Evolutionary conservation across 106 monocot species (phyloP).

Genomic region (Platanthera guangdongensis): DNA sequence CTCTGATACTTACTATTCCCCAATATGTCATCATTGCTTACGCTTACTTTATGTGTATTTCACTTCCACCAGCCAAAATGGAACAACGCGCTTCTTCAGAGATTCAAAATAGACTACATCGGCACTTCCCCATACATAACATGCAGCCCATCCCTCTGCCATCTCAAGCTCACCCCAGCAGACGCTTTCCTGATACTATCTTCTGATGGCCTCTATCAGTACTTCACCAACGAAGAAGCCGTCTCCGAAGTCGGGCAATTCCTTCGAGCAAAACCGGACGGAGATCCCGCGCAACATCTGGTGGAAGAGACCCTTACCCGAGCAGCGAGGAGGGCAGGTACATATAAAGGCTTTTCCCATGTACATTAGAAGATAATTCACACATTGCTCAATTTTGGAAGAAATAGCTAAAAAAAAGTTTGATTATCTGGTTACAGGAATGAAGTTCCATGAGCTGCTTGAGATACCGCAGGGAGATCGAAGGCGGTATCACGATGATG

Average conservation of each 20-base stretch:
- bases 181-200: slow-evolving; percentile 79
- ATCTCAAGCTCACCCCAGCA: slow-evolving; percentile 67
- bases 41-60: no score
- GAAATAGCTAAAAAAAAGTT: not conserved
- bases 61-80: slow-evolving; percentile 51
- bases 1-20: no score
- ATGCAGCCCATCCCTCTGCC: slow-evolving; percentile 66
- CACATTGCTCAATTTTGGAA: not conserved
- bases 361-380: not conserved
- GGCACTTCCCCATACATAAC: slow-evolving; percentile 74
- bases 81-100: slow-evolving; percentile 84
- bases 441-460: slow-evolving; percentile 89
- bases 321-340: slow-evolving; percentile 90
- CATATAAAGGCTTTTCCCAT: not conserved
- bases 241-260: slow-evolving; percentile 90
- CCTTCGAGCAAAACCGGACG: slow-evolving; percentile 81
- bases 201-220: slow-evolving; percentile 96
- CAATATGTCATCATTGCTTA: no score
- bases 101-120: slow-evolving; percentile 79
- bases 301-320: slow-evolving; percentile 78
- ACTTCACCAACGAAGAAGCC: slow-evolving; percentile 96
- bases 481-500: slow-evolving; percentile 91
- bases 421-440: slow-evolving; percentile 28
- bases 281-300: slow-evolving; percentile 96
- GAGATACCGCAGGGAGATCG: slow-evolving; percentile 98